Evolutionary conservation across 441 rosid genomes (phyloP).

Genomic region (Erodium texanum): DNA sequence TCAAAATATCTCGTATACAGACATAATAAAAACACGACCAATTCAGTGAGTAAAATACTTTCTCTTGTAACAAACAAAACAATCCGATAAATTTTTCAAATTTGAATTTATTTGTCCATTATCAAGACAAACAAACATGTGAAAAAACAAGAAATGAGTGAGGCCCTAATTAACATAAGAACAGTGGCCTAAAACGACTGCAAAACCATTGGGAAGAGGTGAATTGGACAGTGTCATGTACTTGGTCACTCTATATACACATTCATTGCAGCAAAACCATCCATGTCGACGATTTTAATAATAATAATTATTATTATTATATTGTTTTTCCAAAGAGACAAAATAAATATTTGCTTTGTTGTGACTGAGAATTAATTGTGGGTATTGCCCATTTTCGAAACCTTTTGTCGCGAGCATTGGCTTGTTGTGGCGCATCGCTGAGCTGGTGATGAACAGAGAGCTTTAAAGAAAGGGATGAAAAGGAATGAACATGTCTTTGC

Average conservation of each 20-base stretch:
- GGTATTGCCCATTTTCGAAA: not conserved
- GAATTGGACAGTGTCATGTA: not conserved
- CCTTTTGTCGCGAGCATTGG: not conserved
- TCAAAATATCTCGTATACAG: too few relatives aligned
- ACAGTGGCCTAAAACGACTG: too few relatives aligned
- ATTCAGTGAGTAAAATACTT: too few relatives aligned
- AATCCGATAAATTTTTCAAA: too few relatives aligned
- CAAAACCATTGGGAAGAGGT: not conserved
- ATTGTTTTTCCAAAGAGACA: not conserved
- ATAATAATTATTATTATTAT: not conserved
- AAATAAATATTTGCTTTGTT: not conserved
- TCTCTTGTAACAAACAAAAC: too few relatives aligned
- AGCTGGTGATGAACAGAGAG: not conserved
- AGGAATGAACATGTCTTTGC: slow-evolving; percentile 3
- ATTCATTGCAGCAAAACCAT: not conserved
- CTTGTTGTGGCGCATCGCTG: not conserved
- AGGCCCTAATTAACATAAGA: too few relatives aligned
- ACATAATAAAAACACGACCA: too few relatives aligned
- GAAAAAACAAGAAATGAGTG: too few relatives aligned
- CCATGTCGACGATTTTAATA: not conserved
- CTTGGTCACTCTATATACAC: not conserved
- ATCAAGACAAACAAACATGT: too few relatives aligned
- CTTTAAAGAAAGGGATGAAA: not conserved
- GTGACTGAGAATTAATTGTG: not conserved
- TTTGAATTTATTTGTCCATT: too few relatives aligned